Evolutionary conservation across 495 filamentous ascomycete species (phyloP).

Genomic region (Poronia punctata): DNA sequence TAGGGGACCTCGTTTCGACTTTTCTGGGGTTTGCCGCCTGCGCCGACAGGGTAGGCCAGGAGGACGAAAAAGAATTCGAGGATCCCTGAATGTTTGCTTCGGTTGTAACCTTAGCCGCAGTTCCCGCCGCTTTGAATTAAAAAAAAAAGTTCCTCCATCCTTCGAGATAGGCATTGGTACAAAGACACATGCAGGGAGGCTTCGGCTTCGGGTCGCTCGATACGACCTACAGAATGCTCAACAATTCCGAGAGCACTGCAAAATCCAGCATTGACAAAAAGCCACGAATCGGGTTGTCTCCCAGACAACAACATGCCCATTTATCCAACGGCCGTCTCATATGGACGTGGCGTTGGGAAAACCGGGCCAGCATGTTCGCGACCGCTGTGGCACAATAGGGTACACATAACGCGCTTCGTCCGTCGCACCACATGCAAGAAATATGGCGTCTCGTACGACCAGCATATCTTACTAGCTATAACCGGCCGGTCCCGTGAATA

Average conservation of each 20-base stretch:
- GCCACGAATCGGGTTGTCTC: slow-evolving; percentile 14
- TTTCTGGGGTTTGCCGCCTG: slow-evolving; percentile 1
- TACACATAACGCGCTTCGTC: slow-evolving; percentile 16
- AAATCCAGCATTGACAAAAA: no score
- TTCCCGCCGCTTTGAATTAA: slow-evolving; percentile 4
- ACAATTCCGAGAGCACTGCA: no score
- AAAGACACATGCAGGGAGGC: slow-evolving; percentile 6
- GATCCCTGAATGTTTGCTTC: slow-evolving; percentile 7
- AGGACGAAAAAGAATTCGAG: no score
- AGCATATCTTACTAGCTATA: no score
- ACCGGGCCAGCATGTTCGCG: no score
- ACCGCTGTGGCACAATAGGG: slow-evolving; percentile 14
- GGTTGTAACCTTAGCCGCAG: slow-evolving; percentile 10
- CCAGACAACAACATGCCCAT: slow-evolving; percentile 10
- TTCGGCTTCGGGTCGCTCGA: neutral
- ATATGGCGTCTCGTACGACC: slow-evolving; percentile 24
- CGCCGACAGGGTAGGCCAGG: neutral
- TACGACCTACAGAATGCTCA: no score
- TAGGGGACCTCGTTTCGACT: neutral
- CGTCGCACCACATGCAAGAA: slow-evolving; percentile 24
- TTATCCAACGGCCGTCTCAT: no score
- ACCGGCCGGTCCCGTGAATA: no score
- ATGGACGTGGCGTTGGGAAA: no score
- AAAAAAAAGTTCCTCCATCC: slow-evolving; percentile 7
- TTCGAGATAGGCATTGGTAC: slow-evolving; percentile 3